A percentile compares a stretch with the other conserved stretches of the same genome.
These are phyloP conservation scores for Malus fusca DNA, from an alignment of 306 rosid genomes.

Conservation along the genomic window DNA sequence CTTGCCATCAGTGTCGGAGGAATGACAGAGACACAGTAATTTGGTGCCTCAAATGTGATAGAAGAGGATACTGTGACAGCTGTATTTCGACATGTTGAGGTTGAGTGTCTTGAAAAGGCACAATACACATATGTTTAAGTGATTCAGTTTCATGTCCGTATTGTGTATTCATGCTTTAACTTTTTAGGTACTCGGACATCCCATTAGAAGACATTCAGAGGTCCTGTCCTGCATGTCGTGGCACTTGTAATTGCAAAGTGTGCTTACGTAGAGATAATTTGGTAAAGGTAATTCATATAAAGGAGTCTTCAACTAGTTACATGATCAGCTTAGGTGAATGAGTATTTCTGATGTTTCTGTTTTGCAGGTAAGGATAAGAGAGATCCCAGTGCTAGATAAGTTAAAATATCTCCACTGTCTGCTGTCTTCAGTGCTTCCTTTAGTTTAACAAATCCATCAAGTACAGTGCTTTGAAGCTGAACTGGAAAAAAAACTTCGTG, in stretches of 20 bases:
- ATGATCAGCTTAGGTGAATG: conserved; percentile 12
- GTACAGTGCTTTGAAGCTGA: conserved; percentile 89
- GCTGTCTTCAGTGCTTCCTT: conserved; percentile 84
- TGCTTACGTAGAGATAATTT: conserved; percentile 83
- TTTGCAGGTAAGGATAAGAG: conserved; percentile 74
- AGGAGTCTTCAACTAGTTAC: neutral
- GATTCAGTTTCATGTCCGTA: neutral
- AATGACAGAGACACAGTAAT: conserved; percentile 51
- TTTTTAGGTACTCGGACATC: conserved; percentile 60
- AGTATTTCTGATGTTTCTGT: conserved; percentile 16
- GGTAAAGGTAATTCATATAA: conserved; percentile 50
- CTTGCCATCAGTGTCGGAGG: conserved; percentile 85
- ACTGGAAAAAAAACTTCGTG: conserved; percentile 69
- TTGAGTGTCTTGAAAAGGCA: conserved; percentile 2
- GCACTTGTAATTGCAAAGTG: conserved; percentile 77
- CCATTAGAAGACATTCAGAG: conserved; percentile 70
- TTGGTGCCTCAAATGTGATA: conserved; percentile 79
- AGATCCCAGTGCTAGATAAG: conserved; percentile 76
- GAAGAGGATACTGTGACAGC: conserved; percentile 80
- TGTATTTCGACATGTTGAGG: conserved; percentile 74
- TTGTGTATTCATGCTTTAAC: conserved; percentile 15
- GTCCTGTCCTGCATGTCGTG: conserved; percentile 85
- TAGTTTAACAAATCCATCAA: conserved; percentile 69
- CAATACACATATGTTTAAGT: neutral
- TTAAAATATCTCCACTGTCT: conserved; percentile 68